phyloP scores from a whole-genome alignment of 148 eudicot species.

The Vaccinium corymbosum region DNA sequence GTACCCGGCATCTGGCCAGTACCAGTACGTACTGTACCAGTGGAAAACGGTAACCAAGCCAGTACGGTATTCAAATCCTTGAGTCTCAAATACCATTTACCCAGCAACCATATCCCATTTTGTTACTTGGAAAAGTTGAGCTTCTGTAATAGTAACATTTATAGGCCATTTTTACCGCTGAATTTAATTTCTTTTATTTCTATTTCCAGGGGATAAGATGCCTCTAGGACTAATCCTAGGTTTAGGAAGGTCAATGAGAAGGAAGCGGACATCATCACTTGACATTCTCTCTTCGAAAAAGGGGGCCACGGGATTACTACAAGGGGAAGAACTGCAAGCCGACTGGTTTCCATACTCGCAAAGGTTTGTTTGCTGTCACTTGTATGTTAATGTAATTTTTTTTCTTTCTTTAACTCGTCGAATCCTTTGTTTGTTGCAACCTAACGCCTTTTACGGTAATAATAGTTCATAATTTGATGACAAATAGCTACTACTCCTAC shows the following conservation, averaged over 20 bases:
- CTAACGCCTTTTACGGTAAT: not conserved
- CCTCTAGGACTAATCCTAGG: constrained; percentile 67
- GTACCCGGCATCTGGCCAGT: too few relatives aligned
- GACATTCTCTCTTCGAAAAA: constrained; percentile 75
- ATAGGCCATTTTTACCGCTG: not conserved
- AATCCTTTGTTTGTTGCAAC: not conserved
- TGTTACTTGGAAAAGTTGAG: not conserved
- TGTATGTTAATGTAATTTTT: not conserved
- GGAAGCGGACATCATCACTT: constrained; percentile 79
- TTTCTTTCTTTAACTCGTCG: not conserved
- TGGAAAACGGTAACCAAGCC: too few relatives aligned
- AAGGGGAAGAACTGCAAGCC: constrained; percentile 96
- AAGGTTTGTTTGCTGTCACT: constrained; percentile 45
- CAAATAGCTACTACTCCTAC: not conserved
- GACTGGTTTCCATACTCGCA: constrained; percentile 89
- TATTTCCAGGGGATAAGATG: constrained; percentile 28
- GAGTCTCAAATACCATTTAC: not conserved
- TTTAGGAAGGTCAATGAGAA: constrained; percentile 68
- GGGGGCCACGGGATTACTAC: constrained; percentile 76
- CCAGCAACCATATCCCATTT: not conserved
- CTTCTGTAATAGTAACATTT: not conserved
- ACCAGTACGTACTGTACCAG: too few relatives aligned
- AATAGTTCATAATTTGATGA: not conserved
- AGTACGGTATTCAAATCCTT: too few relatives aligned
- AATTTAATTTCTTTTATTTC: not conserved